Percentiles rank a stretch among this genome's conserved stretches.
phyloP scores from a whole-genome alignment of 2,329 filamentous ascomycete species.

The Xylariaceae sp. region DNA sequence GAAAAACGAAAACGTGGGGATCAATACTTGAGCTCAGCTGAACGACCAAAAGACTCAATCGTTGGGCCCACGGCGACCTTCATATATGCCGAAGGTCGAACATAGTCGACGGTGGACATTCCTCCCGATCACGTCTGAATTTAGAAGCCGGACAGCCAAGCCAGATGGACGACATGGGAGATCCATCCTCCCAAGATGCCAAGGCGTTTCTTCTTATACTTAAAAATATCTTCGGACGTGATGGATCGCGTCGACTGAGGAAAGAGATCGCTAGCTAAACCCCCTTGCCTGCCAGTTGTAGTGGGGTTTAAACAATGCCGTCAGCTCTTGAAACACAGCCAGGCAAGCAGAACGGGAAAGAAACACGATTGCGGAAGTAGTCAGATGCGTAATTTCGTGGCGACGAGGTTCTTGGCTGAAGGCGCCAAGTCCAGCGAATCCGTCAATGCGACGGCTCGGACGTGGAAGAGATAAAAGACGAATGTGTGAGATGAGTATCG shows the following conservation, averaged over 20 bases:
- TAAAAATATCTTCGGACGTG: constrained; percentile 31
- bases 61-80: constrained; percentile 28
- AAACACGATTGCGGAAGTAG: constrained; percentile 22
- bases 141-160: constrained; percentile 23
- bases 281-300: constrained; percentile 9
- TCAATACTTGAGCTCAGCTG: constrained; percentile 42
- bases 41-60: constrained; percentile 17
- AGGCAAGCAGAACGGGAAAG: constrained; percentile 3
- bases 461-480: constrained; percentile 21
- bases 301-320: constrained; percentile 18
- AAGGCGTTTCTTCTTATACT: constrained; percentile 32
- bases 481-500: constrained; percentile 31
- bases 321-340: constrained; percentile 24
- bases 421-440: constrained; percentile 34
- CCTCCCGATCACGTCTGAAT: constrained; percentile 26
- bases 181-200: constrained; percentile 28
- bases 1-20: constrained; percentile 26
- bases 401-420: constrained; percentile 36
- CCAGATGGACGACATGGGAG: constrained; percentile 18
- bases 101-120: constrained; percentile 8
- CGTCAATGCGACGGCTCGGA: constrained; percentile 35
- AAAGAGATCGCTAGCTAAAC: constrained; percentile 15
- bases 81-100: constrained; percentile 36
- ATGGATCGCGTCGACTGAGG: constrained; percentile 18
- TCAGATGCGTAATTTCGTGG: constrained; percentile 25